Percentiles rank a stretch among this genome's conserved stretches.
Conservation (phyloP, 1,284 basidiomycete species). For the Phaffia rhodozyma region DNA sequence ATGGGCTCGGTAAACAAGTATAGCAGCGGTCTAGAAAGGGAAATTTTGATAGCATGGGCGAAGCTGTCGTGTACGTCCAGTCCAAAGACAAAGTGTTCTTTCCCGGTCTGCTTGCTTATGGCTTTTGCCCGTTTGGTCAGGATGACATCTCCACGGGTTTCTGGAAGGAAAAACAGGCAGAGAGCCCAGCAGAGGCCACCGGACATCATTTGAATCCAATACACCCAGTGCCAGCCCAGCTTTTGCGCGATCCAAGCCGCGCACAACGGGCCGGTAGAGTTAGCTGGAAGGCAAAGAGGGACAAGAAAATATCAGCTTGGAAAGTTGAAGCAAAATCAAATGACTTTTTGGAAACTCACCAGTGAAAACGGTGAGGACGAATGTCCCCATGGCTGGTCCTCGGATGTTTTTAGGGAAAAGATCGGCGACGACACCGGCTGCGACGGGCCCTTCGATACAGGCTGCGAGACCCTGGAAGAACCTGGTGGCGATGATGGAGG, state of each 20-base stretch:
- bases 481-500: slow-evolving; percentile 31
- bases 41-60: slow-evolving; percentile 15
- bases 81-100: slow-evolving; percentile 25
- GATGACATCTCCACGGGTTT: slow-evolving; percentile 38
- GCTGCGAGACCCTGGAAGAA: slow-evolving; percentile 31
- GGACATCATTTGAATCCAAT: slow-evolving; percentile 25
- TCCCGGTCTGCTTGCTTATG: slow-evolving; percentile 33
- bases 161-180: slow-evolving; percentile 30
- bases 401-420: slow-evolving; percentile 30
- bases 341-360: slow-evolving; percentile 22
- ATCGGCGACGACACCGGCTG: slow-evolving; percentile 34
- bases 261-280: slow-evolving; percentile 25
- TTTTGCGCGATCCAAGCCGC: slow-evolving; percentile 26
- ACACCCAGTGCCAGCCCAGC: slow-evolving; percentile 26
- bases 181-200: slow-evolving; percentile 24
- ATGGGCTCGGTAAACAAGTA: slow-evolving; percentile 38
- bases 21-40: slow-evolving; percentile 24
- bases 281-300: not conserved
- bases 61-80: slow-evolving; percentile 18
- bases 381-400: slow-evolving; percentile 36
- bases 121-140: slow-evolving; percentile 32
- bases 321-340: not conserved
- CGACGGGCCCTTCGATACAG: slow-evolving; percentile 29
- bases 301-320: not conserved
- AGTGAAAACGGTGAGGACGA: slow-evolving; percentile 33